Percentiles rank a stretch among this genome's conserved stretches.
These are phyloP conservation scores for Aspergillus awamori DNA, from an alignment of 2,329 filamentous ascomycete species.

Conservation along the genomic window DNA sequence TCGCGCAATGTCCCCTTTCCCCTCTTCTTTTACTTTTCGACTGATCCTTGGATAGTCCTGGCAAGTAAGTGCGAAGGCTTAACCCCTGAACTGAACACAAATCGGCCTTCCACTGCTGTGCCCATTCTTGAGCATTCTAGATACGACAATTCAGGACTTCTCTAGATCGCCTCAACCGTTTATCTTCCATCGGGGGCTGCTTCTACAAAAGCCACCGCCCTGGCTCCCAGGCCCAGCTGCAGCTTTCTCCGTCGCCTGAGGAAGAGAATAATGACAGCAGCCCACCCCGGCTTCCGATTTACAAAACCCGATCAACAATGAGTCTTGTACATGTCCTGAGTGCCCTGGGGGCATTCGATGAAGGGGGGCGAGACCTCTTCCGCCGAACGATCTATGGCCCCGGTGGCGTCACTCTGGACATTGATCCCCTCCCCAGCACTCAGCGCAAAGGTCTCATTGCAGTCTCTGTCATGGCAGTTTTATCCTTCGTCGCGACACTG, in stretches of 20 bases:
- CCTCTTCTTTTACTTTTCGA: slow-evolving; percentile 8
- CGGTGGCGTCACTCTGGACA: slow-evolving; percentile 21
- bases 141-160: background rate
- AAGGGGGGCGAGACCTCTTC: slow-evolving; percentile 21
- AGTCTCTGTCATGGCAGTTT: slow-evolving; percentile 49
- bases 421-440: slow-evolving; percentile 38
- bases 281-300: background rate
- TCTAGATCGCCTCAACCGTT: background rate
- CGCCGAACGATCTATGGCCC: slow-evolving; percentile 27
- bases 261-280: slow-evolving; percentile 21
- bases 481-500: slow-evolving; percentile 51
- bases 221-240: slow-evolving; percentile 1
- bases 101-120: background rate
- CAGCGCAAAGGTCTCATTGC: slow-evolving; percentile 51
- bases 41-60: background rate
- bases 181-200: background rate
- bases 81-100: slow-evolving; percentile 5
- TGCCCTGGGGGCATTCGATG: slow-evolving; percentile 21
- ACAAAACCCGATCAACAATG: slow-evolving; percentile 16
- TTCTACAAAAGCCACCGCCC: background rate
- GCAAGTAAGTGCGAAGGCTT: background rate
- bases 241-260: background rate
- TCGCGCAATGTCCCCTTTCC: slow-evolving; percentile 7
- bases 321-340: slow-evolving; percentile 19
- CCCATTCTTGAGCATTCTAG: background rate